Evolutionary conservation across 2,329 filamentous ascomycete genomes (phyloP).

Genomic region (Nannizziopsis barbatae): DNA sequence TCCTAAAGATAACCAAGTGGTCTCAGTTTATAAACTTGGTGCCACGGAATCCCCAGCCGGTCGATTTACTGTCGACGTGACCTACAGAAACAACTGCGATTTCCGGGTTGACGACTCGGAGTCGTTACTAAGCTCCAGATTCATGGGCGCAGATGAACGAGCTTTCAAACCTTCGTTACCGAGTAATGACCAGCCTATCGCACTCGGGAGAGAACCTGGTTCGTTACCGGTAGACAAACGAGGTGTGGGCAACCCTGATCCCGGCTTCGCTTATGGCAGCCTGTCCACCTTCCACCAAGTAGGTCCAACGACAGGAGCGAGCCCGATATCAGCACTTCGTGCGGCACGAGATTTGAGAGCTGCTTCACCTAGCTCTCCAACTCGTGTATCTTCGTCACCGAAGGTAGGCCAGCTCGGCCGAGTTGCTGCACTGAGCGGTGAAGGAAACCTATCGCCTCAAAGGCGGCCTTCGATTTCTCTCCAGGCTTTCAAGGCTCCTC

Average conservation of each 20-base stretch:
- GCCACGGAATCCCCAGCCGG: conserved; percentile 79
- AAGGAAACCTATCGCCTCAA: conserved; percentile 40
- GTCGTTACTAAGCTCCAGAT: conserved; percentile 78
- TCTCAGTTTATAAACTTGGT: conserved; percentile 68
- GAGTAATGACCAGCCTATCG: conserved; percentile 31
- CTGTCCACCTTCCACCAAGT: conserved; percentile 76
- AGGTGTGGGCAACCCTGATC: conserved; percentile 44
- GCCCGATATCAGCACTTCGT: conserved; percentile 72
- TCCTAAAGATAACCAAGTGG: conserved; percentile 50
- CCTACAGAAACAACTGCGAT: conserved; percentile 77
- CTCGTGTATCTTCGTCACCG: conserved; percentile 37
- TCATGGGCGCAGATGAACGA: conserved; percentile 82
- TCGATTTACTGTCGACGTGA: conserved; percentile 66
- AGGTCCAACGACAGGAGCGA: conserved; percentile 64
- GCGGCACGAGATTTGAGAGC: conserved; percentile 49
- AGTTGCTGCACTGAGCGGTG: conserved; percentile 40
- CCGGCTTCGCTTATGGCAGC: conserved; percentile 76
- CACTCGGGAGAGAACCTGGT: conserved; percentile 46
- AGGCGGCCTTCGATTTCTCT: conserved; percentile 79
- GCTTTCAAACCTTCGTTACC: conserved; percentile 71
- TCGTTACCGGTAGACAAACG: conserved; percentile 59
- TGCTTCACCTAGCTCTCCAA: conserved; percentile 40
- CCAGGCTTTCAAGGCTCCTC: conserved; percentile 91
- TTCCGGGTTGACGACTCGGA: conserved; percentile 89
- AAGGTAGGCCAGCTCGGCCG: conserved; percentile 38